Base-by-base conservation (phyloP, 805 yeast genomes). In the Starmerella riodocensis region DNA sequence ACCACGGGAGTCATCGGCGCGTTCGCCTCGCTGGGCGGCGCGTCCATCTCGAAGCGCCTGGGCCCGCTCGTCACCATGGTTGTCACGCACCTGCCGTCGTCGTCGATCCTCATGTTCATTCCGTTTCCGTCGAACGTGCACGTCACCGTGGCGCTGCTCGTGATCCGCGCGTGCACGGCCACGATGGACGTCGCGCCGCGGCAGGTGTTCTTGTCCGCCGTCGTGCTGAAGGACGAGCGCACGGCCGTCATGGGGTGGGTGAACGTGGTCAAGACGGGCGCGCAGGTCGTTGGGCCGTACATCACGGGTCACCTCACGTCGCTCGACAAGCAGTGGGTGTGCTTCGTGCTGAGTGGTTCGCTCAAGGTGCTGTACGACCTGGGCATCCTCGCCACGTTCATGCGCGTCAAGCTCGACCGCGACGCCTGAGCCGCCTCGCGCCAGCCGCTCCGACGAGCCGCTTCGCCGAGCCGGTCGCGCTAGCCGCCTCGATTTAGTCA, bases 121-220 rank as follows among this genome's bases (percentile, higher is more conserved):
- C 80, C 82, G 6, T 45, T 70, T 3, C 62, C 69, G 8, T 62
- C 67, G 16, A 40, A 48, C 13, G 52, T 56, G 18, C 48, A 62
- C 11, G 44, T 54, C 0, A 76, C 86, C 1, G 62, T 78, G 3
- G 26, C 62, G 0, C 57, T 76, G 11, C 64, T 78, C 32, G 45
- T 76, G 6, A 53, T 71, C 17, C 73, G 79, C 48, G 77, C 74
- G 44, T 62, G 76, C 9, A 71, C 82, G 0, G 62, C 76, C 1
- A 74, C 85, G 2, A 82, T 83, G 85, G 94, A 84, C 55, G 93
- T 81, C 18, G 86, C 84, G 4, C 94, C 94, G 9, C 70, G 94
- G 37, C 94, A 84, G 58, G 71, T 82, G 6, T 62, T 84, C 31
- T 61, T 84, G 37, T 77, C 91, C 0, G 69, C 80, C 3, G 66